phyloP scores from a whole-genome alignment of 169 alveolate species.

The Plasmodium vinckei region DNA sequence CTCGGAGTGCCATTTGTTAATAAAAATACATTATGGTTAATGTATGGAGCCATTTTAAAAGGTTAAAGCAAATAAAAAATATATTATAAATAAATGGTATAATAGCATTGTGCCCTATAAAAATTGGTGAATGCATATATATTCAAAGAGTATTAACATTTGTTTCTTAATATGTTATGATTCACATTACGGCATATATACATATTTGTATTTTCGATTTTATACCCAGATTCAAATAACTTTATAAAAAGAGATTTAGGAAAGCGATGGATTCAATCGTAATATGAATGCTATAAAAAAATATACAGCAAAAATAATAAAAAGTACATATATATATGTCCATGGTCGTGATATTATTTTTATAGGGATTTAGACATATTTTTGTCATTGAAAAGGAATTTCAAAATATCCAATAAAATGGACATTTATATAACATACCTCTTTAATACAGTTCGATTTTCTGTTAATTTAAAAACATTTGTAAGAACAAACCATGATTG shows the following conservation, averaged over 20 bases:
- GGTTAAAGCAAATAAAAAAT: slow-evolving; percentile 38
- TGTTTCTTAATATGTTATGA: too few relatives aligned
- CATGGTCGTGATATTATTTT: background rate
- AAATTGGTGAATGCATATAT: slow-evolving; percentile 3
- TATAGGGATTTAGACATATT: slow-evolving; percentile 57
- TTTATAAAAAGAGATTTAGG: slow-evolving; percentile 34
- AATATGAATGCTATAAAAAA: slow-evolving; percentile 10
- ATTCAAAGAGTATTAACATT: background rate
- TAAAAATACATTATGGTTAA: slow-evolving; percentile 65
- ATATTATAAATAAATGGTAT: background rate
- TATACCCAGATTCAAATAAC: slow-evolving; percentile 62
- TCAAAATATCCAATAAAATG: slow-evolving; percentile 52
- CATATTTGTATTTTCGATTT: too few relatives aligned
- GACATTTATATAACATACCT: slow-evolving; percentile 58
- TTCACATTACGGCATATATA: too few relatives aligned
- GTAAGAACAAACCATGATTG: slow-evolving; percentile 14
- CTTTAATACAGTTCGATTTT: slow-evolving; percentile 47
- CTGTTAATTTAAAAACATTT: slow-evolving; percentile 57
- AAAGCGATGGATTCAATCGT: slow-evolving; percentile 74
- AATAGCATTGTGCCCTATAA: background rate
- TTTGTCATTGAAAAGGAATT: slow-evolving; percentile 39
- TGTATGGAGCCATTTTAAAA: slow-evolving; percentile 70
- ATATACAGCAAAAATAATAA: background rate
- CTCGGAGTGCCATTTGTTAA: slow-evolving; percentile 53
- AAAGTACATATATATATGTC: background rate